Evolutionary conservation across 805 yeast species (phyloP).

Genomic region (Yarrowia sp.): DNA sequence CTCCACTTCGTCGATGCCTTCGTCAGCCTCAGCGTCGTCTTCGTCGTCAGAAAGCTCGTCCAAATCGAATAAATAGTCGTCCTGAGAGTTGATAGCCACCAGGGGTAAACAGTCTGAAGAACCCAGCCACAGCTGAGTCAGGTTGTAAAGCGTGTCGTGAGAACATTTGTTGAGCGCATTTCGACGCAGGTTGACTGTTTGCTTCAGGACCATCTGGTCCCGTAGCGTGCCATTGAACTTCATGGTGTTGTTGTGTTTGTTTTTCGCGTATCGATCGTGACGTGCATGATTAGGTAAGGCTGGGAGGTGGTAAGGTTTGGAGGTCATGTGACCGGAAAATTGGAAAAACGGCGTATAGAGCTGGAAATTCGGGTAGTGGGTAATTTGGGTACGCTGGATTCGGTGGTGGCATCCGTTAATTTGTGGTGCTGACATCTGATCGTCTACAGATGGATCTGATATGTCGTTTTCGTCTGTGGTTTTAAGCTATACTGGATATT

Average conservation of each 20-base stretch:
- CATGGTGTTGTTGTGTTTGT: not conserved
- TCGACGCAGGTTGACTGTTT: not conserved
- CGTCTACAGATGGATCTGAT: no score
- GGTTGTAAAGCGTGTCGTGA: conserved; percentile 3
- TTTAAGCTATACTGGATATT: no score
- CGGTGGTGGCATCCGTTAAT: no score
- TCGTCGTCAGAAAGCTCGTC: not conserved
- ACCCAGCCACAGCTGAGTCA: conserved; percentile 4
- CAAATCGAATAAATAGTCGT: conserved; percentile 17
- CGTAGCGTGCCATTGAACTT: conserved; percentile 11
- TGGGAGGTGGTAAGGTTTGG: not conserved
- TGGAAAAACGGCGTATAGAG: no score
- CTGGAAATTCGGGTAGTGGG: no score
- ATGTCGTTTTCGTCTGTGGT: no score
- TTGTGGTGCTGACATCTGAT: no score
- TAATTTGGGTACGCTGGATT: no score
- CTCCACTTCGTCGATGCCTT: conserved; percentile 18
- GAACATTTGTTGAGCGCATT: not conserved
- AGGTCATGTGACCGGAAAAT: no score
- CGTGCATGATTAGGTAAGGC: not conserved
- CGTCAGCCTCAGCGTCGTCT: not conserved
- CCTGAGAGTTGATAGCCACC: conserved; percentile 14
- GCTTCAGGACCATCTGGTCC: conserved; percentile 15
- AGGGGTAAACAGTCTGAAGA: conserved; percentile 1
- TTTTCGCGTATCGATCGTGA: not conserved